Conservation (phyloP, 2,329 filamentous ascomycete genomes). For the Teratosphaeria destructans region DNA sequence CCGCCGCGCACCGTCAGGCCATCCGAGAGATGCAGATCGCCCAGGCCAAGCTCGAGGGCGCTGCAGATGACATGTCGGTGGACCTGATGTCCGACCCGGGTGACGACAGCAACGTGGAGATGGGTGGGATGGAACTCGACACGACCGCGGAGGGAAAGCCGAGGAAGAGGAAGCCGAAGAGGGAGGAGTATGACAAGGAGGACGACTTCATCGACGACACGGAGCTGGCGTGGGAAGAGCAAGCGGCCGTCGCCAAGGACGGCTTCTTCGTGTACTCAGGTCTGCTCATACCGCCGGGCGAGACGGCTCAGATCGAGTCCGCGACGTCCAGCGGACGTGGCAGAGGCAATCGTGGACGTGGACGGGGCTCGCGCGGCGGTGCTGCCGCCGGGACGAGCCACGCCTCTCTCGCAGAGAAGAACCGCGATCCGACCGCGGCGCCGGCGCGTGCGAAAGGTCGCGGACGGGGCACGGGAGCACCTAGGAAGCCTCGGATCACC, state of each 20-base stretch:
- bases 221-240: conserved; percentile 88
- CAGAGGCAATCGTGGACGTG: conserved; percentile 16
- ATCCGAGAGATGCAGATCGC: conserved; percentile 81
- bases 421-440: conserved; percentile 9
- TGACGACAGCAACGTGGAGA: conserved; percentile 76
- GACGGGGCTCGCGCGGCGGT: conserved; percentile 43
- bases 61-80: conserved; percentile 71
- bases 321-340: conserved; percentile 12
- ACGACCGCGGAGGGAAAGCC: conserved; percentile 55
- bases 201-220: conserved; percentile 77
- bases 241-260: conserved; percentile 85
- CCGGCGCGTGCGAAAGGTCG: conserved; percentile 40
- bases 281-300: conserved; percentile 74
- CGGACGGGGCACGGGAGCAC: conserved; percentile 61
- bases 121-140: conserved; percentile 54
- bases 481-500: conserved; percentile 73
- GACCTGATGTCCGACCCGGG: conserved; percentile 56
- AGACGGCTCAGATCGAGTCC: conserved; percentile 40
- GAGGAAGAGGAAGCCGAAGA: conserved; percentile 64
- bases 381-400: conserved; percentile 31
- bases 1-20: conserved; percentile 79
- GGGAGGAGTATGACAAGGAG: conserved; percentile 57
- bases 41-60: conserved; percentile 71
- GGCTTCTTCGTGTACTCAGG: conserved; percentile 98
- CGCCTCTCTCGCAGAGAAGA: conserved; percentile 18